A percentile compares a stretch with the other conserved stretches of the same genome.
Conservation (phyloP, 331 rosid genomes). For the Pyrus hybrid region DNA sequence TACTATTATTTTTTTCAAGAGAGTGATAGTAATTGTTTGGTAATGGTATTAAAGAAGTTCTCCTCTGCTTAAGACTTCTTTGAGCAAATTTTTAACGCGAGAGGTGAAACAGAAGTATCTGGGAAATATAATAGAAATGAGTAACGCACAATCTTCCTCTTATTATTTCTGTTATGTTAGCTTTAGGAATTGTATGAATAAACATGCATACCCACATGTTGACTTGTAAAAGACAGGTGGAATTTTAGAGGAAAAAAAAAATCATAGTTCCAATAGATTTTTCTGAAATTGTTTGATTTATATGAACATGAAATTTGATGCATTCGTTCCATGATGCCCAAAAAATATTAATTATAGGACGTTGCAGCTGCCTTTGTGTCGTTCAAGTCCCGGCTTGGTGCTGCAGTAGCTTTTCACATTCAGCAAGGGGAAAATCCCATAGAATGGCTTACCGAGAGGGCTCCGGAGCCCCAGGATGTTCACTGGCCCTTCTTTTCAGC, state of each 20-base stretch:
- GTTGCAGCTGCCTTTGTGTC: conserved; percentile 85
- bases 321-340: not conserved
- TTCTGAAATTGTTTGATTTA: not conserved
- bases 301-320: conserved; percentile 15
- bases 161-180: not conserved
- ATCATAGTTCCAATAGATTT: not conserved
- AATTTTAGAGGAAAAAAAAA: not conserved
- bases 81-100: not conserved
- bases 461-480: conserved; percentile 77
- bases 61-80: not conserved
- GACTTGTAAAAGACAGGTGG: not conserved
- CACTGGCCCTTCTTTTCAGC: conserved; percentile 73
- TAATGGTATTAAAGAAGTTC: not conserved
- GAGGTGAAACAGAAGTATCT: not conserved
- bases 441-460: conserved; percentile 74
- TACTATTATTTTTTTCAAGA: not conserved
- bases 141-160: not conserved
- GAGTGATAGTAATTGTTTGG: not conserved
- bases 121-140: not conserved
- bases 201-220: not conserved
- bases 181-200: not conserved
- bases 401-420: conserved; percentile 55
- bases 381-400: conserved; percentile 75
- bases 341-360: conserved; percentile 39
- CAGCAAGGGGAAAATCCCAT: conserved; percentile 74